phyloP scores from a whole-genome alignment of 1,139 yeast genomes.

The Zygosaccharomyces sapae region DNA sequence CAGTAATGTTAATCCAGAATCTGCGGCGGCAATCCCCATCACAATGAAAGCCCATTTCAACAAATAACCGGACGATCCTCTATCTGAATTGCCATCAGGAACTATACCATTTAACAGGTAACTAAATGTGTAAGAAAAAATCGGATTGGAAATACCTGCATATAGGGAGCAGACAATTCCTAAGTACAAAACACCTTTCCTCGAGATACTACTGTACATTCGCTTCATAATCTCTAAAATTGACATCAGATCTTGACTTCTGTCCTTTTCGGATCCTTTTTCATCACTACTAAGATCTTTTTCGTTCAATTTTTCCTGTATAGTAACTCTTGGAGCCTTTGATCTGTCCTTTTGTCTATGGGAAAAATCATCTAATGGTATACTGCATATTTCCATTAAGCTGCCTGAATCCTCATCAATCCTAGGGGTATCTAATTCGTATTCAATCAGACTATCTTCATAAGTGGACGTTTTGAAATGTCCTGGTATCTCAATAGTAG shows the following conservation, averaged over 20 bases:
- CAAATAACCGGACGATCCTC: constrained; percentile 39
- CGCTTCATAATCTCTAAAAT: constrained; percentile 39
- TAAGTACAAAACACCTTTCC: constrained; percentile 40
- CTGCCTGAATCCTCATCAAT: constrained; percentile 9
- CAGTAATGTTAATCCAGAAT: constrained; percentile 54
- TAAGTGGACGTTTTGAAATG: not conserved
- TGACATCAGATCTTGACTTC: constrained; percentile 25
- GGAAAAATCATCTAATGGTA: constrained; percentile 4
- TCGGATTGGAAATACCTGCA: constrained; percentile 65
- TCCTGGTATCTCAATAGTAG: constrained; percentile 11
- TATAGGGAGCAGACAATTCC: constrained; percentile 55
- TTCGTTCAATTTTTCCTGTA: constrained; percentile 1
- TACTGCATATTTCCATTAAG: constrained; percentile 7
- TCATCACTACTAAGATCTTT: not conserved
- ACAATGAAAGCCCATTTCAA: constrained; percentile 66
- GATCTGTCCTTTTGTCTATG: not conserved
- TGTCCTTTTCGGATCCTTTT: constrained; percentile 13
- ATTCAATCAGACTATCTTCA: constrained; percentile 11
- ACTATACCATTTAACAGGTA: constrained; percentile 58
- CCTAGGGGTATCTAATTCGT: constrained; percentile 13
- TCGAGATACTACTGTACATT: constrained; percentile 38
- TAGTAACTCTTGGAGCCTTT: constrained; percentile 2
- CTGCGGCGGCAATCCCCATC: constrained; percentile 54
- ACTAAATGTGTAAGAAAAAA: constrained; percentile 75
- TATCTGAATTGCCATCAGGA: constrained; percentile 33